phyloP scores from a whole-genome alignment of 2,329 filamentous ascomycete species.

The Diaporthe sp. region DNA sequence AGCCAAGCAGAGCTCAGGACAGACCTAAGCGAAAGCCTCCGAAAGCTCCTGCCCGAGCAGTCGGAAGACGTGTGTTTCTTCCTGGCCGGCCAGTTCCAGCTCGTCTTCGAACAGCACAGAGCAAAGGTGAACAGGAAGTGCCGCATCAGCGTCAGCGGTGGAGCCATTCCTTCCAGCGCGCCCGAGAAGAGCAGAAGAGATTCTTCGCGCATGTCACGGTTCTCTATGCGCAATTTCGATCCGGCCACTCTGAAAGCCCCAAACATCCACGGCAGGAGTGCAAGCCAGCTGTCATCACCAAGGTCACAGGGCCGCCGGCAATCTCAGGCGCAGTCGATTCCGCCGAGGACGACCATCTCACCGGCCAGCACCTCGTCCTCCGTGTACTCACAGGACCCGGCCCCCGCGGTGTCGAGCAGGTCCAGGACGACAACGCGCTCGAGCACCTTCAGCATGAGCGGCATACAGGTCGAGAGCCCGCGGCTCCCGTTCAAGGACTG shows the following conservation, averaged over 20 bases:
- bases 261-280: slow-evolving; percentile 1
- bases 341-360: slow-evolving; percentile 32
- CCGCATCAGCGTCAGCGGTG: slow-evolving; percentile 24
- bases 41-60: slow-evolving; percentile 38
- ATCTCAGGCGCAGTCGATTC: slow-evolving; percentile 17
- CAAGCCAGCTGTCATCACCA: slow-evolving; percentile 29
- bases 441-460: slow-evolving; percentile 36
- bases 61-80: slow-evolving; percentile 34
- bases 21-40: slow-evolving; percentile 37
- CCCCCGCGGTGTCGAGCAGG: background rate
- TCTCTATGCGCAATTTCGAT: slow-evolving; percentile 32
- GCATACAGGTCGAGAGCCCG: slow-evolving; percentile 39
- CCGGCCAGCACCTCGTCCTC: slow-evolving; percentile 37
- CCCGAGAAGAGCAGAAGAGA: slow-evolving; percentile 21
- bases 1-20: slow-evolving; percentile 39
- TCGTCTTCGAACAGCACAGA: slow-evolving; percentile 41
- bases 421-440: slow-evolving; percentile 33
- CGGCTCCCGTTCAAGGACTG: slow-evolving; percentile 41
- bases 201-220: slow-evolving; percentile 35
- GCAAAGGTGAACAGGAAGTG: slow-evolving; percentile 40
- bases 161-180: background rate
- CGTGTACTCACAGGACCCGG: slow-evolving; percentile 34
- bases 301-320: slow-evolving; percentile 7
- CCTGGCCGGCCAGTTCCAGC: slow-evolving; percentile 40
- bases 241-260: background rate